phyloP scores from a whole-genome alignment of 441 rosid species.

The Populus tomentosa region DNA sequence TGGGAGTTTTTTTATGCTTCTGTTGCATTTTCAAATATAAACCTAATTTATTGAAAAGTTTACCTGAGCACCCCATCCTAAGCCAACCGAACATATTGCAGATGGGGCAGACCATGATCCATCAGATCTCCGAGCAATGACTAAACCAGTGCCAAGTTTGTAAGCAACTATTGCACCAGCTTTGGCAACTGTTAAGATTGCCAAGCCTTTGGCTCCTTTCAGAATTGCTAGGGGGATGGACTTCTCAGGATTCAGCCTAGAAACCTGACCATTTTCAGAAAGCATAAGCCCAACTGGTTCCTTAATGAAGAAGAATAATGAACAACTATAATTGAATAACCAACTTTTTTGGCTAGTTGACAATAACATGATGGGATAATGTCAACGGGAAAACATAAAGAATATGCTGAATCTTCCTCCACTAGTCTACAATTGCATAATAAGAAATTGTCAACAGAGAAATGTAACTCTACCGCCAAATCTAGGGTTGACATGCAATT shows the following conservation, averaged over 20 bases:
- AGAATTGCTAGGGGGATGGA: conserved; percentile 80
- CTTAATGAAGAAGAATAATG: neutral
- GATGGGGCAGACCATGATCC: conserved; percentile 99
- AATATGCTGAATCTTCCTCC: neutral
- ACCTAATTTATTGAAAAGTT: neutral
- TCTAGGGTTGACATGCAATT: neutral
- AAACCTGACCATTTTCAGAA: conserved; percentile 42
- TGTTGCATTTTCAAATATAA: neutral
- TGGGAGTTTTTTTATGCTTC: neutral
- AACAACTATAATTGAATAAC: neutral
- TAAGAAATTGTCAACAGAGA: neutral
- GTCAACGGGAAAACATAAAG: neutral
- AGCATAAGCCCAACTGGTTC: neutral
- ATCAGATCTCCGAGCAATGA: conserved; percentile 71
- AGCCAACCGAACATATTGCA: conserved; percentile 70
- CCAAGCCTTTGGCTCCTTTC: conserved; percentile 80
- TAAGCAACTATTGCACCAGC: conserved; percentile 82
- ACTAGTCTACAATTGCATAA: neutral
- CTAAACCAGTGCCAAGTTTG: conserved; percentile 95
- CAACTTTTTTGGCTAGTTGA: conserved; percentile 1
- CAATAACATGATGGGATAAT: neutral
- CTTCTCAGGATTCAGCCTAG: conserved; percentile 76
- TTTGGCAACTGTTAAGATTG: conserved; percentile 87
- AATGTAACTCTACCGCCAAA: neutral
- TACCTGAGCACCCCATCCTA: conserved; percentile 99